Evolutionary conservation across 1,284 basidiomycete genomes (phyloP).

Genomic region (Tilletiaria anomala): DNA sequence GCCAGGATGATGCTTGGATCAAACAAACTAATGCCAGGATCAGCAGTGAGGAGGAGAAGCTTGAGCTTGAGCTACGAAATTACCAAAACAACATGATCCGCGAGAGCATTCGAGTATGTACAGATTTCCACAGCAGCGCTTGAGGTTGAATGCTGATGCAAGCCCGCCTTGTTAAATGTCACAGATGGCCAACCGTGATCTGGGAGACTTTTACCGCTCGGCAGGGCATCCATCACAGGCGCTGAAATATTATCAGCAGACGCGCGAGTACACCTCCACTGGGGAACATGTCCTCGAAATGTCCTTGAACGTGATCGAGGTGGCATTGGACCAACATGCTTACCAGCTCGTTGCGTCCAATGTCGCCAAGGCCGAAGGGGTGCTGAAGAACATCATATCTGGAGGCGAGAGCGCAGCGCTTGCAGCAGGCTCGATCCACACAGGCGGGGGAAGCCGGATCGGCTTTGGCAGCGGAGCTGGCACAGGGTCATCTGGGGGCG

Average conservation of each 20-base stretch:
- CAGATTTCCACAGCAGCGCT: background rate
- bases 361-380: constrained; percentile 76
- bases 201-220: constrained; percentile 58
- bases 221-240: constrained; percentile 56
- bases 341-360: constrained; percentile 43
- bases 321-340: background rate
- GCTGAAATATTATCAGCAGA: constrained; percentile 64
- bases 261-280: constrained; percentile 69
- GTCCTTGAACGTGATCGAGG: constrained; percentile 30
- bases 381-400: constrained; percentile 54
- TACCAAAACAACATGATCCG: constrained; percentile 84
- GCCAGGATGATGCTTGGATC: constrained; percentile 48
- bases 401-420: constrained; percentile 6
- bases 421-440: constrained; percentile 13
- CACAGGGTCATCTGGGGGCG: constrained; percentile 11
- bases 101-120: constrained; percentile 65
- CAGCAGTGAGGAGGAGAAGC: constrained; percentile 52
- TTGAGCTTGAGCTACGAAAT: constrained; percentile 75
- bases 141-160: background rate
- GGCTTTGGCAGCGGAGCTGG: constrained; percentile 1
- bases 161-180: too few species aligned
- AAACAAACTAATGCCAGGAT: constrained; percentile 52
- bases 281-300: constrained; percentile 71
- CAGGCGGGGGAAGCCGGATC: constrained; percentile 11
- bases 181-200: constrained; percentile 69